phyloP scores from a whole-genome alignment of 208 protist genomes.

The Trypanosoma scelopori region DNA sequence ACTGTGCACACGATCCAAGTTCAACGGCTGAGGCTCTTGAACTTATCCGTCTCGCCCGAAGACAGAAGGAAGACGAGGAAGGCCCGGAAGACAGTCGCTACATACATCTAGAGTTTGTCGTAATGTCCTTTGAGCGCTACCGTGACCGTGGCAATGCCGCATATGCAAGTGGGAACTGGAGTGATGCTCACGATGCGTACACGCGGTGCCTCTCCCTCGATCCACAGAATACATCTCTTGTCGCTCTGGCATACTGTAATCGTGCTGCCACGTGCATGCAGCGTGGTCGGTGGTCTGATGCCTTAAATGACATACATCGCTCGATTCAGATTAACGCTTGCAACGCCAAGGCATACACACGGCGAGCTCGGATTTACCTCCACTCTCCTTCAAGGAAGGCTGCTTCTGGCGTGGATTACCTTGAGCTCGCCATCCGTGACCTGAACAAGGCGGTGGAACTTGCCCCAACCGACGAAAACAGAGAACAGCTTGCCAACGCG shows the following conservation, averaged over 20 bases:
- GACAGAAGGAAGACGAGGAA: constrained; percentile 34
- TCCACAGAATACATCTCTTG: constrained; percentile 58
- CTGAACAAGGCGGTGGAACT: constrained; percentile 44
- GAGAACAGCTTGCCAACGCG: constrained; percentile 32
- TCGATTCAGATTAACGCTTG: constrained; percentile 46
- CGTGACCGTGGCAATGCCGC: constrained; percentile 74
- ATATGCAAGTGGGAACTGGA: constrained; percentile 59
- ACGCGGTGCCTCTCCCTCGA: constrained; percentile 64
- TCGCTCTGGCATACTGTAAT: constrained; percentile 75
- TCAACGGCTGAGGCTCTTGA: constrained; percentile 42
- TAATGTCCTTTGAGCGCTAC: constrained; percentile 56
- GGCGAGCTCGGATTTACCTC: constrained; percentile 61
- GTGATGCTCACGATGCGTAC: constrained; percentile 55
- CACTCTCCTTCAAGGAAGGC: constrained; percentile 36
- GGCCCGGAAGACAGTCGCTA: constrained; percentile 46
- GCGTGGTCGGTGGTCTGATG: constrained; percentile 50
- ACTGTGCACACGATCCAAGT: constrained; percentile 59
- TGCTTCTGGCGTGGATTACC: constrained; percentile 29
- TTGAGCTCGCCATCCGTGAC: constrained; percentile 61
- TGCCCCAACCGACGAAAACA: constrained; percentile 33
- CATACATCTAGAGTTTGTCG: constrained; percentile 45
- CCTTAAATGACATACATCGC: constrained; percentile 45
- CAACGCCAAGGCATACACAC: constrained; percentile 61
- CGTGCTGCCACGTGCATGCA: constrained; percentile 83
- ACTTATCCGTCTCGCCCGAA: constrained; percentile 38